These are phyloP conservation scores for Colletotrichum cereale DNA, from an alignment of 2,329 filamentous ascomycete species.

Conservation along the genomic window DNA sequence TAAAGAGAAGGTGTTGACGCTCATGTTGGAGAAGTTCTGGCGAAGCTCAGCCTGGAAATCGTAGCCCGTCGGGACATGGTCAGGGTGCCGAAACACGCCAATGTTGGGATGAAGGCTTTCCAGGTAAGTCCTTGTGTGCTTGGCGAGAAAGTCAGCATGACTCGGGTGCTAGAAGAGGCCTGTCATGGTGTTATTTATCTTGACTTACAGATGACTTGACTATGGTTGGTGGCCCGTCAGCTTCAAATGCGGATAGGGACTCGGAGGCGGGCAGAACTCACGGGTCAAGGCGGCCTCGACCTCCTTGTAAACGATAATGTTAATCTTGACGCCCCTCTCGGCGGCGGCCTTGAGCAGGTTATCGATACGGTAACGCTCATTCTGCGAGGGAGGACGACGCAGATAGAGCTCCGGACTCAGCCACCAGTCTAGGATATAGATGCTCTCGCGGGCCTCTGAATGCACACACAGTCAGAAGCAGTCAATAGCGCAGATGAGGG, in stretches of 20 bases:
- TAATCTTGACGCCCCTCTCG: conserved; percentile 84
- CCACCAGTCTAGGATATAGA: conserved; percentile 95
- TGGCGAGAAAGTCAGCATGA: conserved; percentile 22
- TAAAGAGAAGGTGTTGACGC: conserved; percentile 63
- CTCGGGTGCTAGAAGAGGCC: conserved; percentile 46
- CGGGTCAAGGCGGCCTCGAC: conserved; percentile 83
- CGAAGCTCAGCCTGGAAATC: conserved; percentile 77
- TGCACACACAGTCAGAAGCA: conserved; percentile 36
- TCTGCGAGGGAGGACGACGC: conserved; percentile 82
- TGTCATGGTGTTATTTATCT: conserved; percentile 63
- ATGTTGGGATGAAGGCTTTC: conserved; percentile 87
- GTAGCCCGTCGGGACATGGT: conserved; percentile 82
- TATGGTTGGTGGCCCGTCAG: conserved; percentile 41
- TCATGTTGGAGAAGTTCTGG: conserved; percentile 64
- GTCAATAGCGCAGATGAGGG: neutral
- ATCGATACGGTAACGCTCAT: conserved; percentile 87
- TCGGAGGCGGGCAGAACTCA: conserved; percentile 64
- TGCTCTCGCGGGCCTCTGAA: conserved; percentile 76
- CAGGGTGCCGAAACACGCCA: conserved; percentile 89
- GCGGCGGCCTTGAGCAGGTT: conserved; percentile 85
- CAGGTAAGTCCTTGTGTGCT: conserved; percentile 84
- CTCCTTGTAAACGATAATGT: conserved; percentile 94
- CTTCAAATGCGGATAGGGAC: neutral
- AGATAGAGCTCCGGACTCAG: conserved; percentile 90
- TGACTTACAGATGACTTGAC: conserved; percentile 58